Conservation (phyloP, 257 asterid species). For the Catharanthus roseus region DNA sequence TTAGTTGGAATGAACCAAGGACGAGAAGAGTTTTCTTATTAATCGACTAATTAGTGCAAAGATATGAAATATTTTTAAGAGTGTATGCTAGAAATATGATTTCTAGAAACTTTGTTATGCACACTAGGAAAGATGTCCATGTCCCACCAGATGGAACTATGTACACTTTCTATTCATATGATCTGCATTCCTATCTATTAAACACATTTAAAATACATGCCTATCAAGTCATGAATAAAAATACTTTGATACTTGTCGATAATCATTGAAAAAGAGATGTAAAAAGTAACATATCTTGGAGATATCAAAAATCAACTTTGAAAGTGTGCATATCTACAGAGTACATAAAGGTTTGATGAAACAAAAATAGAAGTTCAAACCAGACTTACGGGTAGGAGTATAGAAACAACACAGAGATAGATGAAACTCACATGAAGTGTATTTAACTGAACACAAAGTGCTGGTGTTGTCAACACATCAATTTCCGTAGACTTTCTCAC, state of each 20-base stretch:
- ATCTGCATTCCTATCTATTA: not conserved
- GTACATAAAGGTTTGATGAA: not conserved
- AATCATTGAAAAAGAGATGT: not conserved
- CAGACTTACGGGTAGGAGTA: not conserved
- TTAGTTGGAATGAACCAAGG: not conserved
- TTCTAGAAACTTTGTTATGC: not conserved
- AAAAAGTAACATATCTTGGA: not conserved
- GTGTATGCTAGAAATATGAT: not conserved
- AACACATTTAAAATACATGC: not conserved
- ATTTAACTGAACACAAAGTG: slow-evolving; percentile 80
- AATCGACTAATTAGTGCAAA: not conserved
- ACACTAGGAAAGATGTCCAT: not conserved
- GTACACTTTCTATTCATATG: not conserved
- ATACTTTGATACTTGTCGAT: not conserved
- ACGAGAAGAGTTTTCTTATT: not conserved
- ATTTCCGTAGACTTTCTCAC: slow-evolving; percentile 51
- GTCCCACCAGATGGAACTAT: not conserved
- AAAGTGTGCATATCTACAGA: not conserved
- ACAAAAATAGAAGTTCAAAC: not conserved
- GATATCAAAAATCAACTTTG: not conserved
- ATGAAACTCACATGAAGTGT: slow-evolving; percentile 83
- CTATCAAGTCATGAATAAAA: not conserved
- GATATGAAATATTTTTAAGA: not conserved
- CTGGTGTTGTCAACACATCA: slow-evolving; percentile 62
- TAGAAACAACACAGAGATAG: not conserved